phyloP scores from a whole-genome alignment of 208 protist species.

The Acanthamoeba lenticulata region DNA sequence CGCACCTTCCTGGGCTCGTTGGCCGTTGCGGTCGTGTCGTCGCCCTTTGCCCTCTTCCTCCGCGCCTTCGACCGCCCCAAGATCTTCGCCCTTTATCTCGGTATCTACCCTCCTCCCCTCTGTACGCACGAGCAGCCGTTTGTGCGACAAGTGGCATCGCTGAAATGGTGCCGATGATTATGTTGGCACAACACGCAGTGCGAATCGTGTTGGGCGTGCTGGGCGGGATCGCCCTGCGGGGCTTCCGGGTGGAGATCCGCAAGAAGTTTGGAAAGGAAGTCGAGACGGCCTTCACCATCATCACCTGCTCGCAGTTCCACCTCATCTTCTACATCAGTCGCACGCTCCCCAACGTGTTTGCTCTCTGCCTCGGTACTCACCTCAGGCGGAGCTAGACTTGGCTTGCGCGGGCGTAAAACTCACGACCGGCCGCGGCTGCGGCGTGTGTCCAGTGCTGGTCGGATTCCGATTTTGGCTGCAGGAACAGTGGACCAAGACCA shows the following conservation, averaged over 20 bases:
- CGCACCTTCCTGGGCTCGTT: slow-evolving; percentile 92
- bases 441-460: neutral
- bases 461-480: slow-evolving; percentile 71
- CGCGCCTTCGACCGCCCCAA: slow-evolving; percentile 7
- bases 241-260: slow-evolving; percentile 44
- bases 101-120: neutral
- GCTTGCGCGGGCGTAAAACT: neutral
- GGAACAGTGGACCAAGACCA: neutral
- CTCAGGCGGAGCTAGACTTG: neutral
- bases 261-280: slow-evolving; percentile 63
- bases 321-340: slow-evolving; percentile 91
- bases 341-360: slow-evolving; percentile 93
- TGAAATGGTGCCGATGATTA: neutral
- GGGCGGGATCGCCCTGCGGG: neutral
- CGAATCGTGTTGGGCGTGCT: slow-evolving; percentile 67
- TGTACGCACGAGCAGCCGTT: no score
- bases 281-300: slow-evolving; percentile 65
- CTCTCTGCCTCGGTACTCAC: slow-evolving; percentile 73
- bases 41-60: slow-evolving; percentile 68
- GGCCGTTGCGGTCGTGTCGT: slow-evolving; percentile 75
- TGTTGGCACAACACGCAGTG: neutral
- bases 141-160: neutral
- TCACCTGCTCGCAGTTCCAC: slow-evolving; percentile 90
- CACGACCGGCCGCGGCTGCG: neutral
- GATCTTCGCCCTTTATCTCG: slow-evolving; percentile 37